Conservation (phyloP, 192 early-diverging fungal genomes). For the Backusella australiensis region DNA sequence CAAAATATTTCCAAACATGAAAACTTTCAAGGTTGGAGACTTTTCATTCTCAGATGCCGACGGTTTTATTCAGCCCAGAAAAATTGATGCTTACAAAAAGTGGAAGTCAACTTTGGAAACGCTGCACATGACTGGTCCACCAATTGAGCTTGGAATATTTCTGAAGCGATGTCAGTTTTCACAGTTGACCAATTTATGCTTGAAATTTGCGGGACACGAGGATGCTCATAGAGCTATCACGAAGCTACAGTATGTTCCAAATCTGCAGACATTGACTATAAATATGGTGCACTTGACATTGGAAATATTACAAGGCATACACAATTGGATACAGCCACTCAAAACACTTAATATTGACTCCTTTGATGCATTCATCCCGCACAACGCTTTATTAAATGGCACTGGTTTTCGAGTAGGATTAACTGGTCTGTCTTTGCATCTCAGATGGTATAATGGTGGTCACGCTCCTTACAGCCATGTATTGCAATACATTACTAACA, state of each 20-base stretch:
- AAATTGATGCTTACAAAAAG: not conserved
- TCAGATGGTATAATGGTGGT: not conserved
- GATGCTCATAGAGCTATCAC: not conserved
- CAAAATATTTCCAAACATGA: not conserved
- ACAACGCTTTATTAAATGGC: not conserved
- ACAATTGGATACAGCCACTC: not conserved
- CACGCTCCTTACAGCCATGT: no score
- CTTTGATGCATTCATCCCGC: not conserved
- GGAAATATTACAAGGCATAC: not conserved
- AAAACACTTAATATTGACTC: not conserved
- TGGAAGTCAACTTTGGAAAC: not conserved
- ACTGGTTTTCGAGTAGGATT: not conserved
- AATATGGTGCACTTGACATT: not conserved
- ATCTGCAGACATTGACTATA: not conserved
- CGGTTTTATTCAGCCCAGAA: not conserved
- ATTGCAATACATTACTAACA: no score
- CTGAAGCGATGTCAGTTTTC: not conserved
- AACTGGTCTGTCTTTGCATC: not conserved
- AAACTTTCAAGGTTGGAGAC: not conserved
- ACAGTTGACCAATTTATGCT: not conserved
- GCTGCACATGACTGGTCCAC: not conserved
- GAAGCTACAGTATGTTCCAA: not conserved
- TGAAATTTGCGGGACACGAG: not conserved
- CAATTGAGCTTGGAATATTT: not conserved
- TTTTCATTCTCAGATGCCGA: not conserved